These are phyloP conservation scores for Rhizopogon parksii DNA, from an alignment of 1,284 basidiomycete species.

Conservation along the genomic window DNA sequence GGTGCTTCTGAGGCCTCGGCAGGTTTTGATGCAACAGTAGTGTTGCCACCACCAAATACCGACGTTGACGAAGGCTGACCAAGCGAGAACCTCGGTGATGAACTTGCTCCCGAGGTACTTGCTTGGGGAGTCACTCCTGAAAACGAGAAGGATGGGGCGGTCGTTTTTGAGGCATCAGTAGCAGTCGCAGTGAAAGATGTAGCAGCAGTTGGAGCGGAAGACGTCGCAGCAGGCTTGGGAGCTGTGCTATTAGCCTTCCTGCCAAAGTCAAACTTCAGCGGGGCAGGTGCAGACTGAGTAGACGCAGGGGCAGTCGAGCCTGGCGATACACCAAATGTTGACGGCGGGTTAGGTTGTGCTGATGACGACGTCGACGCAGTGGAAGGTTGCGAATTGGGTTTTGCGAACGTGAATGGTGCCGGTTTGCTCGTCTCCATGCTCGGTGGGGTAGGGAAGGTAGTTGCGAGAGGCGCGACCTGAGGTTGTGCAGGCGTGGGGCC, in stretches of 20 bases:
- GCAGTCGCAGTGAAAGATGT: constrained; percentile 5
- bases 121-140: constrained; percentile 10
- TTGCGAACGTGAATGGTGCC: constrained; percentile 16
- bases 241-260: constrained; percentile 4
- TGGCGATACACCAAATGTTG: constrained; percentile 7
- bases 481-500: constrained; percentile 1
- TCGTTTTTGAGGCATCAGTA: constrained; percentile 14
- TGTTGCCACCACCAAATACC: constrained; percentile 6
- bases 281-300: constrained; percentile 4
- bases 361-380: not conserved
- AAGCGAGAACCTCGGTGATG: constrained; percentile 24
- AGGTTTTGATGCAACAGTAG: constrained; percentile 5
- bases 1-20: not conserved
- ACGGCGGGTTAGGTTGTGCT: constrained; percentile 9
- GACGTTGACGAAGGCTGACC: constrained; percentile 16
- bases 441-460: constrained; percentile 1
- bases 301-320: constrained; percentile 3
- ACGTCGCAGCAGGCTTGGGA: constrained; percentile 9
- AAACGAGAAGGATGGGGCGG: constrained; percentile 18
- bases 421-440: constrained; percentile 10
- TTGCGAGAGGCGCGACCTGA: constrained; percentile 4
- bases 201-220: not conserved
- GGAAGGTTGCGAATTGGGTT: constrained; percentile 8
- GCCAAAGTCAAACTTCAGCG: constrained; percentile 27
- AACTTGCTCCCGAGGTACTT: constrained; percentile 2